Evolutionary conservation across 305 asterid species (phyloP).

Genomic region (Fraxinus xanthoxyloides): DNA sequence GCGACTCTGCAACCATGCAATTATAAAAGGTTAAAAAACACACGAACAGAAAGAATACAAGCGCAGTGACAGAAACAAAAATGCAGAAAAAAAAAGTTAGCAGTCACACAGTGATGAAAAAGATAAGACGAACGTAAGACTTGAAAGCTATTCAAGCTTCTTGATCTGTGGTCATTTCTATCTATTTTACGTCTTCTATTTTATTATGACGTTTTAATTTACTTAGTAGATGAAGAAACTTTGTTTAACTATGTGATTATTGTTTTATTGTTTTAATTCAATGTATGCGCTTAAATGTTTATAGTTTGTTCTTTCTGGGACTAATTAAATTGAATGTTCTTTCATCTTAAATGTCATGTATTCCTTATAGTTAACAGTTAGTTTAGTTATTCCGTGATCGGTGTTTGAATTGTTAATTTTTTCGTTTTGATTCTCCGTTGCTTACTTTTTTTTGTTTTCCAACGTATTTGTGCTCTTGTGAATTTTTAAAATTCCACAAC

Average conservation of each 20-base stretch:
- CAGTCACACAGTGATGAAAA: background rate
- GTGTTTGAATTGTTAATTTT: background rate
- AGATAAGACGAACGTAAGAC: background rate
- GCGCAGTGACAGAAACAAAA: background rate
- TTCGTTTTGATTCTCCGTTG: background rate
- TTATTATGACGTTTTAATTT: background rate
- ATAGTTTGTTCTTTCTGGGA: background rate
- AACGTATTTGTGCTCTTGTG: background rate
- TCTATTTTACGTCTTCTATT: background rate
- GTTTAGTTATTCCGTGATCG: background rate
- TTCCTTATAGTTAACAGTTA: background rate
- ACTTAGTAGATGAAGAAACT: background rate
- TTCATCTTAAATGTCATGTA: background rate
- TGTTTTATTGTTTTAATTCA: background rate
- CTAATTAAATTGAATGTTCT: background rate
- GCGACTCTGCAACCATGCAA: background rate
- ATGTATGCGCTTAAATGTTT: background rate
- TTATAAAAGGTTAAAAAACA: background rate
- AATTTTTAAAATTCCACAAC: background rate
- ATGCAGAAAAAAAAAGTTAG: background rate
- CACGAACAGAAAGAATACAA: background rate
- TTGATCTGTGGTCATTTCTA: background rate
- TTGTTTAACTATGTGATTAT: background rate
- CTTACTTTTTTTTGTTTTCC: background rate
- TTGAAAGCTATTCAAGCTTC: background rate